Base-by-base conservation (phyloP, 1,139 yeast genomes). In the Blastobotrys elegans region DNA sequence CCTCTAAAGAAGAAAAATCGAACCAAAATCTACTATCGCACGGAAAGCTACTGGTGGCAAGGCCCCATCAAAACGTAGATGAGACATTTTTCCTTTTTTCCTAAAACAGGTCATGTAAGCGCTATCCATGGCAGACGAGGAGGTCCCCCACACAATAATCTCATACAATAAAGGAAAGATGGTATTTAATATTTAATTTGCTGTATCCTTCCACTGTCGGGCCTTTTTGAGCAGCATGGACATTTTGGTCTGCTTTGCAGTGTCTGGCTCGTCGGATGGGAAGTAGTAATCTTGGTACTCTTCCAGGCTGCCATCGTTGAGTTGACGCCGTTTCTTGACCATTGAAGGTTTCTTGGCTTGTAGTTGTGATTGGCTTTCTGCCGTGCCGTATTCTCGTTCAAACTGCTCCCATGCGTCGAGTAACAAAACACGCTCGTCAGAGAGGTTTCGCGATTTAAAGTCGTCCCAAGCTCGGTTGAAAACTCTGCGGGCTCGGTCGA, bases 231-330 rank as follows among this genome's bases (percentile, higher is more conserved):
- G 68, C 50, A 85, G 77, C 56, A 75, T 77, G 49, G 75, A 70
- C 51, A 77, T 64, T 44, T 70, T 63, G 18, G 30, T 27, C 7
- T n/a, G 13, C 22, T 38, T 38, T 27, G 40, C 29, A 4, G 4
- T 30, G 43, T 63, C 59, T 41, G 65, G 62, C 38, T 68, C 70
- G 46, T 63, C 67, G 1, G 61, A 58, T 4, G 94, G 89, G 61
- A 85, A 88, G 3, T 77, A 68, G 63, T 82, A 85, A 50, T 80
- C 90, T 48, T 72, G 61, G 54, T 73, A 73, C 56, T 84, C 90
- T 54, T 75, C 76, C 47, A 75, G 74, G 6, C 69, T 63, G 1
- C 80, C 82, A 50, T 72, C 73, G 3, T 65, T 75, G 31, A 67
- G 65, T 7, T 63, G 64, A 41, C 69, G 69, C 33, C 75, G 70